Evolutionary conservation across 352 stramenopile species (phyloP), one percentile per base, ranked within the genome.

Genomic region (Pythium scleroteichum): DNA sequence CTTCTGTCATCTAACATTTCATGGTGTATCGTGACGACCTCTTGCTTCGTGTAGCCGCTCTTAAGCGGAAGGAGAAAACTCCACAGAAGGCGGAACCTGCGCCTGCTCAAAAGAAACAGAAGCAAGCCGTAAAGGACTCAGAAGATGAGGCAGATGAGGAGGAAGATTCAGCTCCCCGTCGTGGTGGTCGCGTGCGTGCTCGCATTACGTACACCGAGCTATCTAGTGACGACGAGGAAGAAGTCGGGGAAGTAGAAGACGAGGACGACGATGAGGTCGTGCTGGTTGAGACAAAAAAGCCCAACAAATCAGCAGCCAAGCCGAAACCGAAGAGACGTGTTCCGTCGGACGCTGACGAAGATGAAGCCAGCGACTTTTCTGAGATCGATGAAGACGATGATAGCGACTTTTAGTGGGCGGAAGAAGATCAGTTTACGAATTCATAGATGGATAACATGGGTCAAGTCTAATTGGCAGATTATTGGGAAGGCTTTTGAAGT

Each of bases 201-300:
- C 52, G 49, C 5, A 63, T 71, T 29, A 59, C 63, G 0, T 92
- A 90, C 66, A 72, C 69, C 4, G 71, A 76, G 22, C 62, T 78
- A 14, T 83, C 73, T 13, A 90, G 79, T 27, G 78, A 82, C n/a
- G 79, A 90, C 1, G 73, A 87, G 0, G 66, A 70, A 0, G 64
- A 76, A 0, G 68, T 64, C 3, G 52, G 1, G 66, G 66, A 71
- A 13, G 72, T 74, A 1, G 66, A 73, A 22, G 71, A 52, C n/a
- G 57, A 64, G 14, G 65, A 71, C 3, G 49, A 62, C 14, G 59
- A 66, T 19, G 59, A 62, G 0, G 60, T 68, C 19, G 53, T 68
- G 3, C 44, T 68, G 6, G 60, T 62, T 0, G 26, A 51, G 50
- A 61, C 49, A 26, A 54, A 27, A 32, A 69, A 66, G 23, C 32